phyloP scores from a whole-genome alignment of 805 yeast genomes.

The Kluyveromyces nonfermentans region DNA sequence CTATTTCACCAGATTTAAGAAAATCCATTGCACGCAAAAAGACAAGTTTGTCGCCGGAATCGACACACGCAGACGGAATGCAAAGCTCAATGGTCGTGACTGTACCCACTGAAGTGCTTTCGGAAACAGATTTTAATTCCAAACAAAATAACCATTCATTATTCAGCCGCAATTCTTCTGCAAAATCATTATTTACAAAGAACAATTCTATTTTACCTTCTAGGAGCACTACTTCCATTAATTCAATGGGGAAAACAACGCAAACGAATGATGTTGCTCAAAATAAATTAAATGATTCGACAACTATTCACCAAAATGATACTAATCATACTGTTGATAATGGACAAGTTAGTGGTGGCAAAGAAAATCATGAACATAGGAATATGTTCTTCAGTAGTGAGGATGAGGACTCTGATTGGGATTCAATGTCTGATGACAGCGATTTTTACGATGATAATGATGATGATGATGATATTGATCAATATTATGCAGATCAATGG shows the following conservation, averaged over 20 bases:
- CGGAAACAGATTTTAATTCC: not conserved
- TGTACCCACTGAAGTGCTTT: not conserved
- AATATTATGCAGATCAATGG: constrained; percentile 26
- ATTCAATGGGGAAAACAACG: constrained; percentile 1
- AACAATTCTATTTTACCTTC: not conserved
- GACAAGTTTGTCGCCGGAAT: not conserved
- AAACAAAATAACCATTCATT: not conserved
- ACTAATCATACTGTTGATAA: constrained; percentile 4
- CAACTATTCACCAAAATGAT: not conserved
- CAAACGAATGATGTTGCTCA: not conserved
- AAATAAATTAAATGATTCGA: not conserved
- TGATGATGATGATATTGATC: constrained; percentile 24
- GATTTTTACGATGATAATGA: constrained; percentile 19
- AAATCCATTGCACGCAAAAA: not conserved
- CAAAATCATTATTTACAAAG: constrained; percentile 1
- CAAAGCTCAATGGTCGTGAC: not conserved
- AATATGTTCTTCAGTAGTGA: constrained; percentile 27
- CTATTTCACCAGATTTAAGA: not conserved
- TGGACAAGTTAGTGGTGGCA: not conserved
- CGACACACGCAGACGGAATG: not conserved
- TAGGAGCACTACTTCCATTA: not conserved
- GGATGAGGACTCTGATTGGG: constrained; percentile 29
- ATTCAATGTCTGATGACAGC: constrained; percentile 21
- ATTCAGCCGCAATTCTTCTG: constrained; percentile 2
- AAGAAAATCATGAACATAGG: constrained; percentile 7